Base-by-base conservation (phyloP, 2,329 filamentous ascomycete species). In the Penicillium sp. region DNA sequence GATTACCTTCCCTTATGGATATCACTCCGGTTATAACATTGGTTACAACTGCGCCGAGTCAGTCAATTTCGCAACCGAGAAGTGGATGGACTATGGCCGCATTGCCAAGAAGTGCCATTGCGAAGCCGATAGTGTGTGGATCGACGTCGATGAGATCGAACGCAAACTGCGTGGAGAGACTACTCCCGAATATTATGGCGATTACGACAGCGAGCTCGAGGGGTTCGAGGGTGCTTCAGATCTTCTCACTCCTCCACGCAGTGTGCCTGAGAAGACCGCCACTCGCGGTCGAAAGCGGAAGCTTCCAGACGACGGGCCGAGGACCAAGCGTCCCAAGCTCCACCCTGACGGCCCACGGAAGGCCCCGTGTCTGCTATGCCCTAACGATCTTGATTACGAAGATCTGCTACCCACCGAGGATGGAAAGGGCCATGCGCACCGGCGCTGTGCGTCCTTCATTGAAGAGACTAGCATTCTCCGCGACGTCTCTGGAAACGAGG, bases 31-130 rank as follows among this genome's bases (percentile, higher is more conserved):
- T 4, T 98, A 94, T 66, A 98, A 98, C 56, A 73, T 98, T 25
- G 93, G 94, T 11, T 98, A 98, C 72, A 98, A 98, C 63, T 98
- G 93, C 67, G 93, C 93, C 18, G 93, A 98, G 63, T 95, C 93
- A 6, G 93, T 98, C 70, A 98, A 98, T 63, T 98, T 98, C 65
- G 93, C 91, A 4, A 83, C 94, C 7, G 90, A 96, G 53, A 85
- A 87, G 19, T 98, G 93, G 93, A 71, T 98, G 31, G 85, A 94
- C 35, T 96, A 93, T 73, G 93, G 90, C 15, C 87, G 89, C 56
- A 89, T 95, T 53, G 93, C 93, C 11, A 95, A 96, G 69, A 94
- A 93, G 64, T 98, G 93, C 67, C 84, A 97, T 59, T 98, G 93
- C 62, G 90, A 95, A 51, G 83, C 94, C 45, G 93, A 98, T 71